Percentiles rank a stretch among this genome's conserved stretches.
These are phyloP conservation scores for Erodium texanum DNA, from an alignment of 441 rosid genomes.

Conservation along the genomic window DNA sequence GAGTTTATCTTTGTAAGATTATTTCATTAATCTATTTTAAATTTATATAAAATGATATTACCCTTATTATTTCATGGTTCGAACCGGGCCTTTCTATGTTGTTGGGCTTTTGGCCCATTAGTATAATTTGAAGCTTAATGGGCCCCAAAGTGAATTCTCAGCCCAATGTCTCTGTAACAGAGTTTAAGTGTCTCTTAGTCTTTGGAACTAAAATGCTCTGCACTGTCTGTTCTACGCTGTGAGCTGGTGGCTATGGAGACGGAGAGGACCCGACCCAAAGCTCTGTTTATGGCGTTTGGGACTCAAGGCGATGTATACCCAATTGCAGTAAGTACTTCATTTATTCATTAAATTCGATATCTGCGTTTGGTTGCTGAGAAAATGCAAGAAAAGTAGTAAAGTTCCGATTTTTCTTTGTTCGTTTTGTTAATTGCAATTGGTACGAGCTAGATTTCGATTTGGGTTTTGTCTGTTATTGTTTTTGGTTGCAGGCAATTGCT, in stretches of 20 bases:
- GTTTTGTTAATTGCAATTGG: background rate
- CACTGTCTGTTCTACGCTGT: background rate
- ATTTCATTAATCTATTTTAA: too few relatives aligned
- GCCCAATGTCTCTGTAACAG: background rate
- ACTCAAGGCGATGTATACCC: slow-evolving; percentile 83
- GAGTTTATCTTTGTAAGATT: too few relatives aligned
- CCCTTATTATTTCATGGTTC: too few relatives aligned
- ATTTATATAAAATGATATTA: too few relatives aligned
- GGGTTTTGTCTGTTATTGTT: background rate
- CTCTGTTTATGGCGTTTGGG: slow-evolving; percentile 85
- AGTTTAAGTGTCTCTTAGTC: slow-evolving; percentile 3
- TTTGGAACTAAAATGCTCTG: background rate
- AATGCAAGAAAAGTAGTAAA: background rate
- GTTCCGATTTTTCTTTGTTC: background rate
- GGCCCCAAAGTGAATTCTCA: background rate
- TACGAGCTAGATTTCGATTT: background rate
- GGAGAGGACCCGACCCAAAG: slow-evolving; percentile 36
- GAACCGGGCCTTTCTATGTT: too few relatives aligned
- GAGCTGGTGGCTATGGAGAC: slow-evolving; percentile 15
- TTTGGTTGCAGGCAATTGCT: slow-evolving; percentile 53
- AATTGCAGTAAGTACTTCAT: slow-evolving; percentile 42
- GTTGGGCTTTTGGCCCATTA: slow-evolving; percentile 4
- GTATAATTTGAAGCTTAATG: background rate
- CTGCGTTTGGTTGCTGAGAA: slow-evolving; percentile 9
- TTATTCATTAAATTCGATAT: background rate